Base-by-base conservation (phyloP, 306 rosid species). In the Ormosia semicastrata region DNA sequence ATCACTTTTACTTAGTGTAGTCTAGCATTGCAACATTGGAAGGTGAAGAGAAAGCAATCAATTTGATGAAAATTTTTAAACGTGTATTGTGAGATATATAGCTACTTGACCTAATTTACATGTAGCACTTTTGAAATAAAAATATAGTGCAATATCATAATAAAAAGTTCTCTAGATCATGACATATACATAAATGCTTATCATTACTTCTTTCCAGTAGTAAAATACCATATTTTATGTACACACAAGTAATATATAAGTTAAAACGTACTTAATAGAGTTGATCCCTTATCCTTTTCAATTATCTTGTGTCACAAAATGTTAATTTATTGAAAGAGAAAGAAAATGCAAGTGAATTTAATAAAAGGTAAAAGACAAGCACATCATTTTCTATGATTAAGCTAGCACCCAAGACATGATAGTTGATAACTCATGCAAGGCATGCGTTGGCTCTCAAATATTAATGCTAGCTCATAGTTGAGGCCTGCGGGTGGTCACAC, bases 391-490 rank as follows among this genome's bases (percentile, higher is more conserved):
- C 57, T 60, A 77, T 82, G 77, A 85, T 88, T 72, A 75, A 52
- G 78, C 47, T 66, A 82, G 77, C 76, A 76, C 69, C 86, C 24
- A 76, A 59, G 72, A 73, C 53, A 83, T 50, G 63, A 78, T 76
- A 81, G 82, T 81, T 83, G 71, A 84, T 86, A 77, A 82, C 66
- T 84, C 79, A 82, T 84, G 87, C 83, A 89, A 84, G 89, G 82
- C 85, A 76, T 84, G 90, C 82, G 73, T 77, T 84, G 87, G 79
- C 86, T 77, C 71, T 57, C 49, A 66, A 78, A 40, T 80, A 41
- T 50, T 59, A 67, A 54, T 71, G 80, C n/a, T n/a, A n/a, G n/a
- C 56, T 69, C 60, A 75, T 39, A 66, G 47, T 73, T 17, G 34
- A 71, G 29, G 80, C 84, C 7, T 71, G 46, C 10, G 73, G 69